Conservation (phyloP, 129 eudicot genomes). For the Apium graveolens region DNA sequence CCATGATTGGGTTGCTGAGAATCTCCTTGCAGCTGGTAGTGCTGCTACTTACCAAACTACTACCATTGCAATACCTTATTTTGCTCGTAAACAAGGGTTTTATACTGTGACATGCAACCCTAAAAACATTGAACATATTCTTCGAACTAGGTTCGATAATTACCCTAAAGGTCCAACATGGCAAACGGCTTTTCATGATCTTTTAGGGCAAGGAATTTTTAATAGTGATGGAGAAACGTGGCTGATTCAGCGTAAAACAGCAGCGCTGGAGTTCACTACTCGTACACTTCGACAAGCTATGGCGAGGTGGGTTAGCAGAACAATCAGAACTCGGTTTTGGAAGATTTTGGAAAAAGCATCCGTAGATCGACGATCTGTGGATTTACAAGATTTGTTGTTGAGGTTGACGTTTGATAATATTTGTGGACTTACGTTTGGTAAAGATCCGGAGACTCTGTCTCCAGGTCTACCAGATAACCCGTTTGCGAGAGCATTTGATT, state of each 20-base stretch:
- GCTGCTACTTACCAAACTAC: conserved; percentile 72
- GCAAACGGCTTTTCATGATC: conserved; percentile 84
- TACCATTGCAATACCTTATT: conserved; percentile 62
- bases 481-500: conserved; percentile 62
- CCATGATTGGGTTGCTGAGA: conserved; percentile 77
- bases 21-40: conserved; percentile 31
- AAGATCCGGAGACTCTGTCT: conserved; percentile 73
- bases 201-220: conserved; percentile 74
- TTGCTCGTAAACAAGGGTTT: conserved; percentile 70
- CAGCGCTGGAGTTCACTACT: conserved; percentile 78
- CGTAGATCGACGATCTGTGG: conserved; percentile 33
- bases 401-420: conserved; percentile 75
- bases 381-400: conserved; percentile 65
- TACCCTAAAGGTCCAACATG: conserved; percentile 85
- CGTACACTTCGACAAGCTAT: conserved; percentile 84
- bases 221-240: conserved; percentile 83
- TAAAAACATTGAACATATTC: conserved; percentile 67
- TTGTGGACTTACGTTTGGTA: conserved; percentile 76
- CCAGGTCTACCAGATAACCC: conserved; percentile 58
- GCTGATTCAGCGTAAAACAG: conserved; percentile 76
- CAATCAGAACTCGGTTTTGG: conserved; percentile 64
- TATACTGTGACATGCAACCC: conserved; percentile 83
- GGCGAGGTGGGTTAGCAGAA: conserved; percentile 83
- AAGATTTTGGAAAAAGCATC: conserved; percentile 48
- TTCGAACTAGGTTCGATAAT: conserved; percentile 63